Percentiles rank a stretch among this genome's conserved stretches.
phyloP scores from a whole-genome alignment of 2,329 filamentous ascomycete genomes.

The Fusarium paranaense region DNA sequence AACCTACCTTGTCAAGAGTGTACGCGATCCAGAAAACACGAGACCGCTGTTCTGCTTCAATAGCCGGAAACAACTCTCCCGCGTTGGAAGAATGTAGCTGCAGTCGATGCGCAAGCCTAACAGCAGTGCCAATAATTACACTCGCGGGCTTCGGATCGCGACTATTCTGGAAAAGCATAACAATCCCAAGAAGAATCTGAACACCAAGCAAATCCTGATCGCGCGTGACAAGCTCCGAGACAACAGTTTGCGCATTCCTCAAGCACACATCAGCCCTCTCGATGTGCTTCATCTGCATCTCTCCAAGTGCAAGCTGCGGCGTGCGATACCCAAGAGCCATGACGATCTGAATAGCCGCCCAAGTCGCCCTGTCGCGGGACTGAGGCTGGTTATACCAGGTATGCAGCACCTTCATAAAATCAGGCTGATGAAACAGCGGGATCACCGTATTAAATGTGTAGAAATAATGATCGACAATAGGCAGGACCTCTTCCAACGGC shows the following conservation, averaged over 20 bases:
- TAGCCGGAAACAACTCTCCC: constrained; percentile 38
- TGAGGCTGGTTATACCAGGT: constrained; percentile 48
- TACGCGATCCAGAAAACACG: constrained; percentile 58
- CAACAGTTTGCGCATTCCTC: constrained; percentile 52
- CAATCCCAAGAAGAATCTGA: constrained; percentile 54
- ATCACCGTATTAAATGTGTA: constrained; percentile 49
- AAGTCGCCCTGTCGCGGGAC: constrained; percentile 42
- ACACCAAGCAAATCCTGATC: constrained; percentile 53
- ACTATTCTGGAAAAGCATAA: constrained; percentile 52
- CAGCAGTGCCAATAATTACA: constrained; percentile 53
- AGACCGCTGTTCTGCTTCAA: constrained; percentile 49
- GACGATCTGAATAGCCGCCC: constrained; percentile 55
- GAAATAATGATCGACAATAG: constrained; percentile 54
- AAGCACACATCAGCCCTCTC: constrained; percentile 47
- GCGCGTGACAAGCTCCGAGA: constrained; percentile 53
- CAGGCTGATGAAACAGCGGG: constrained; percentile 52
- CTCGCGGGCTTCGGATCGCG: constrained; percentile 52
- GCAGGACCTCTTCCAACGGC: constrained; percentile 50
- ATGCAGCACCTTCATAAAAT: constrained; percentile 52
- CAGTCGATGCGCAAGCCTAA: constrained; percentile 53
- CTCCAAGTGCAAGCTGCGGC: constrained; percentile 31
- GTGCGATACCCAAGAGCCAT: constrained; percentile 52
- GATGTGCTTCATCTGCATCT: constrained; percentile 27
- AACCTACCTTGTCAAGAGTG: constrained; percentile 52
- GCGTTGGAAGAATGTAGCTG: constrained; percentile 49